Evolutionary conservation across 2,329 filamentous ascomycete species (phyloP).

Genomic region (Botryosphaeria dothidea): DNA sequence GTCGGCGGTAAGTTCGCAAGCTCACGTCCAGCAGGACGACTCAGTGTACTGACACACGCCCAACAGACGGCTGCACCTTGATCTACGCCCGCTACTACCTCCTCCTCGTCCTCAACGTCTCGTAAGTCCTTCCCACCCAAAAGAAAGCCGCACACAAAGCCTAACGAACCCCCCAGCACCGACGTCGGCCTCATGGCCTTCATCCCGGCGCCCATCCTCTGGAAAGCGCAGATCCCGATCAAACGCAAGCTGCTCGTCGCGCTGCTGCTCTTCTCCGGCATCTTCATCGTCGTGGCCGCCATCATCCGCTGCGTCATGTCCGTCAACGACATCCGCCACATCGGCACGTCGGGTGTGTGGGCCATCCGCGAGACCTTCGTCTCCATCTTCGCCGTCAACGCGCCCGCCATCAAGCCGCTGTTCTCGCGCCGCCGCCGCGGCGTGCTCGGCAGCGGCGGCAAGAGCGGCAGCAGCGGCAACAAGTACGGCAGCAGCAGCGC

Average conservation of each 20-base stretch:
- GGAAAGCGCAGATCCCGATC: slow-evolving; percentile 41
- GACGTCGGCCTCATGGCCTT: slow-evolving; percentile 39
- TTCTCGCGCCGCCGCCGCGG: slow-evolving; percentile 26
- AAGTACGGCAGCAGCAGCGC: neutral
- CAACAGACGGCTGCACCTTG: slow-evolving; percentile 31
- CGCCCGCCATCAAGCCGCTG: slow-evolving; percentile 43
- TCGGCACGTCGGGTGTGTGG: slow-evolving; percentile 43
- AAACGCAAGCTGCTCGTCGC: slow-evolving; percentile 43
- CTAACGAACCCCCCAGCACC: slow-evolving; percentile 25
- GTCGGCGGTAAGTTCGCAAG: slow-evolving; percentile 35
- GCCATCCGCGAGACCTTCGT: slow-evolving; percentile 49
- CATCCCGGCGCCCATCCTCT: slow-evolving; percentile 45
- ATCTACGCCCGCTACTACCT: slow-evolving; percentile 38
- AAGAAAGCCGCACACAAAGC: neutral
- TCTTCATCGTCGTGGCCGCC: slow-evolving; percentile 48
- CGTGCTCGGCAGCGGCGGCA: neutral
- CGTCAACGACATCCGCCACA: slow-evolving; percentile 37
- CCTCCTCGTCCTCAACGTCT: slow-evolving; percentile 40
- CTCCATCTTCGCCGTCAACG: slow-evolving; percentile 45
- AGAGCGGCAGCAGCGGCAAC: neutral
- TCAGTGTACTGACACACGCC: neutral
- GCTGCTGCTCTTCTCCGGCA: slow-evolving; percentile 43
- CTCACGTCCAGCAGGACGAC: no score
- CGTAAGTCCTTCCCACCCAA: neutral
- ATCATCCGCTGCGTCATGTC: slow-evolving; percentile 44